phyloP scores from a whole-genome alignment of 139 green algal genomes.

The Protoeuglena noctilucae region DNA sequence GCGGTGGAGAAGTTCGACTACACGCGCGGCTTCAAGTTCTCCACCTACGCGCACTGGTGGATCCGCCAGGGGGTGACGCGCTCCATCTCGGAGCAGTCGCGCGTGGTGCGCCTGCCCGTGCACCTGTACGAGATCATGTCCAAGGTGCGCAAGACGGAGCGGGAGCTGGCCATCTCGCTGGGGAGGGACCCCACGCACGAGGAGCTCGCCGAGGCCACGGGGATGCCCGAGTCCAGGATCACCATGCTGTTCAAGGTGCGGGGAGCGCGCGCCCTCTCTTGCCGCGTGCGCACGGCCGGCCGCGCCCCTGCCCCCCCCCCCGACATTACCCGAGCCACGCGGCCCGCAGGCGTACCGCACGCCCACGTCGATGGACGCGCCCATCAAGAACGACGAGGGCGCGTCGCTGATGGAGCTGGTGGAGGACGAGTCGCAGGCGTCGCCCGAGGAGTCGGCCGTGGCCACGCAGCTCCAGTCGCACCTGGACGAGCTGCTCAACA shows the following conservation, averaged over 20 bases:
- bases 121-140: constrained; percentile 30
- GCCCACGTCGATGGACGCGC: not conserved
- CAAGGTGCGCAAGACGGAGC: constrained; percentile 17
- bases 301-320: too few species aligned
- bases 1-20: constrained; percentile 83
- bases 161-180: constrained; percentile 17
- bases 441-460: not conserved
- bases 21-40: constrained; percentile 81
- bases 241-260: too few species aligned
- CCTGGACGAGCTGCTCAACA: constrained; percentile 52
- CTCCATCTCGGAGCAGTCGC: constrained; percentile 28
- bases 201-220: constrained; percentile 19
- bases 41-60: constrained; percentile 96
- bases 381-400: not conserved
- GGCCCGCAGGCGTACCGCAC: not conserved
- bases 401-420: not conserved
- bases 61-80: constrained; percentile 68
- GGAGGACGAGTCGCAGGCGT: not conserved
- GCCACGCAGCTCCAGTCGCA: constrained; percentile 18
- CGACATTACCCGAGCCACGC: too few species aligned
- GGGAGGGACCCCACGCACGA: constrained; percentile 18
- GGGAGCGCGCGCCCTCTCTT: too few species aligned
- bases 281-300: too few species aligned
- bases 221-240: too few species aligned
- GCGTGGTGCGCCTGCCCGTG: constrained; percentile 32